These are phyloP conservation scores for Prunus mongolica DNA, from an alignment of 306 rosid genomes.

Conservation along the genomic window DNA sequence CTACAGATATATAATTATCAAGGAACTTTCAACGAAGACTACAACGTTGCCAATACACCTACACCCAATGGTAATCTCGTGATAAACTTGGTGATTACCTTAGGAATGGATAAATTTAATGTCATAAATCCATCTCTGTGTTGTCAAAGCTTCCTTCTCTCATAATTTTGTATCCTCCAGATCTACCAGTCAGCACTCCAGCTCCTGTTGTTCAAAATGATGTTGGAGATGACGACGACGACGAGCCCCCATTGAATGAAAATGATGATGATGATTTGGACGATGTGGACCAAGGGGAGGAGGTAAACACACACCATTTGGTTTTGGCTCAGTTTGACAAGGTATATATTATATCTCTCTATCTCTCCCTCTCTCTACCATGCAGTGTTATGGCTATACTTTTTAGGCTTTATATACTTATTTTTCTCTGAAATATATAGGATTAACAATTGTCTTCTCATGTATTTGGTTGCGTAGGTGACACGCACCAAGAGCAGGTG, in stretches of 20 bases:
- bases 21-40: slow-evolving; percentile 78
- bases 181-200: slow-evolving; percentile 78
- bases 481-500: slow-evolving; percentile 98
- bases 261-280: slow-evolving; percentile 94
- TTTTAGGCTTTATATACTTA: background rate
- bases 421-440: background rate
- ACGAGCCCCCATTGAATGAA: slow-evolving; percentile 91
- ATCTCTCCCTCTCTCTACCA: background rate
- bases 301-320: slow-evolving; percentile 73
- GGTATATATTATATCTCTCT: slow-evolving; percentile 30
- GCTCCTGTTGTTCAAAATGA: slow-evolving; percentile 48
- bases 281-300: slow-evolving; percentile 89
- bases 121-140: background rate
- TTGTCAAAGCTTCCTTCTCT: slow-evolving; percentile 2
- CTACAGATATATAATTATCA: slow-evolving; percentile 85
- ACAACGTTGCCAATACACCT: slow-evolving; percentile 90
- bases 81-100: slow-evolving; percentile 16
- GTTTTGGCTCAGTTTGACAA: slow-evolving; percentile 99
- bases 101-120: slow-evolving; percentile 9
- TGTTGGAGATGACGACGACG: slow-evolving; percentile 63
- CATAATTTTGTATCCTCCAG: slow-evolving; percentile 30
- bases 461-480: slow-evolving; percentile 48
- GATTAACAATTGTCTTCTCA: slow-evolving; percentile 7
- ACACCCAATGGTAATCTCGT: slow-evolving; percentile 71
- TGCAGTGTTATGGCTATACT: background rate